Conservation (phyloP, 2,329 filamentous ascomycete species). For the Colletotrichum viniferum region DNA sequence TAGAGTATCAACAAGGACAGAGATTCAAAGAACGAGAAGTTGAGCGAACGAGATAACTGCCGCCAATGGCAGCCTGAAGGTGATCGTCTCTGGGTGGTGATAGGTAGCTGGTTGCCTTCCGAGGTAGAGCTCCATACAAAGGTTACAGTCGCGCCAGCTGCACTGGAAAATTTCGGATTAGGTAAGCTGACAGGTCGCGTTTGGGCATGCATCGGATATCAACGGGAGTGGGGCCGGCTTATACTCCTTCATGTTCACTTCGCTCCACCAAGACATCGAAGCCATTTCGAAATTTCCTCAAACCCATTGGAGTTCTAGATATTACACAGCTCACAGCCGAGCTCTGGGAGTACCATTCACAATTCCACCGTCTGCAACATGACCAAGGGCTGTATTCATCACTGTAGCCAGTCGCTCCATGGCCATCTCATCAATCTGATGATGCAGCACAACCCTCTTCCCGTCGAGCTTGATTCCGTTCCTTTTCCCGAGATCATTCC, state of each 20-base stretch:
- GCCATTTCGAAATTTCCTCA: neutral
- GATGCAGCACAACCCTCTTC: constrained; percentile 11
- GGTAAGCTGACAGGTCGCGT: neutral
- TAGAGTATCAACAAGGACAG: neutral
- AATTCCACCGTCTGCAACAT: neutral
- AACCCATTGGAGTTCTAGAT: neutral
- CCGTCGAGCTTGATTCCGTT: constrained; percentile 6
- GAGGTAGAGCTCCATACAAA: neutral
- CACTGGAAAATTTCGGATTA: constrained; percentile 25
- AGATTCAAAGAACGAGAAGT: neutral
- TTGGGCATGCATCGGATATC: neutral
- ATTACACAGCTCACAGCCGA: neutral
- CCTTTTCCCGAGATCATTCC: neutral
- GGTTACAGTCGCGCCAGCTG: neutral
- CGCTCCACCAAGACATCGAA: neutral
- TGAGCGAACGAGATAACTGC: neutral
- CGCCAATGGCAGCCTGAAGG: neutral
- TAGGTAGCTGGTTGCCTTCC: neutral
- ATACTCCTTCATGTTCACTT: neutral
- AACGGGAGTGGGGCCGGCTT: neutral
- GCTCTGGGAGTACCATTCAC: neutral
- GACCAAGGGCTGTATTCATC: neutral
- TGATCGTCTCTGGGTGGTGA: neutral
- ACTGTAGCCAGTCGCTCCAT: neutral
- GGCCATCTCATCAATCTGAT: constrained; percentile 6